Conservation (phyloP, 331 rosid genomes). For the Quercus lobata region DNA sequence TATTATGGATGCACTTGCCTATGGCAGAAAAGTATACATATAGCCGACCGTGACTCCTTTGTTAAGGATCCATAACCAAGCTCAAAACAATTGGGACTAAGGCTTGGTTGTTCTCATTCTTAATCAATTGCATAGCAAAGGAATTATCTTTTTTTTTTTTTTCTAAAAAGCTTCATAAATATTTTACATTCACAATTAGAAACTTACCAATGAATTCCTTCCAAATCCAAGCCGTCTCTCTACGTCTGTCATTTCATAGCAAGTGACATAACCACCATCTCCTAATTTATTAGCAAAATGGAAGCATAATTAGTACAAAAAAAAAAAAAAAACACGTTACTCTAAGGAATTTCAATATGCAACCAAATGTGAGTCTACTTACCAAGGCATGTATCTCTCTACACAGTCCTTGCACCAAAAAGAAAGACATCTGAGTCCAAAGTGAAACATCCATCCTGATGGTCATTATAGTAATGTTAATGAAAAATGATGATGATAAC, state of each 20-base stretch:
- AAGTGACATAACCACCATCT: conserved; percentile 67
- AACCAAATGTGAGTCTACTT: conserved; percentile 16
- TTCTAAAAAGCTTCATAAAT: not conserved
- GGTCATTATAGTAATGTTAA: not conserved
- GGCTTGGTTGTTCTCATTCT: too few relatives aligned
- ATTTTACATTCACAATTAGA: conserved; percentile 5
- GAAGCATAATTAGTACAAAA: conserved; percentile 8
- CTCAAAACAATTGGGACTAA: too few relatives aligned
- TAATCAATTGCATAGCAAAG: conserved; percentile 13
- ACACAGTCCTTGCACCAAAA: conserved; percentile 78
- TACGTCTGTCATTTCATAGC: conserved; percentile 75
- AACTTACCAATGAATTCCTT: conserved; percentile 73
- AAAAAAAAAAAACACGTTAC: not conserved
- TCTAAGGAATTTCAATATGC: not conserved
- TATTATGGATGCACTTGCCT: conserved; percentile 1
- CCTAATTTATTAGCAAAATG: conserved; percentile 43
- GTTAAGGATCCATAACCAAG: too few relatives aligned
- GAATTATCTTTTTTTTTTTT: not conserved
- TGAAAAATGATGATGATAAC: conserved; percentile 2
- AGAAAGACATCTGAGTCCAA: conserved; percentile 81
- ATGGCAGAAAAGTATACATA: too few relatives aligned
- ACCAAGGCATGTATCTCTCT: conserved; percentile 85
- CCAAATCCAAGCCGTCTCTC: conserved; percentile 71
- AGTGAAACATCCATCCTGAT: conserved; percentile 79
- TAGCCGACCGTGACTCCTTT: accelerated